Evolutionary conservation across 805 yeast genomes (phyloP).

Genomic region (Monosporozyma unispora): DNA sequence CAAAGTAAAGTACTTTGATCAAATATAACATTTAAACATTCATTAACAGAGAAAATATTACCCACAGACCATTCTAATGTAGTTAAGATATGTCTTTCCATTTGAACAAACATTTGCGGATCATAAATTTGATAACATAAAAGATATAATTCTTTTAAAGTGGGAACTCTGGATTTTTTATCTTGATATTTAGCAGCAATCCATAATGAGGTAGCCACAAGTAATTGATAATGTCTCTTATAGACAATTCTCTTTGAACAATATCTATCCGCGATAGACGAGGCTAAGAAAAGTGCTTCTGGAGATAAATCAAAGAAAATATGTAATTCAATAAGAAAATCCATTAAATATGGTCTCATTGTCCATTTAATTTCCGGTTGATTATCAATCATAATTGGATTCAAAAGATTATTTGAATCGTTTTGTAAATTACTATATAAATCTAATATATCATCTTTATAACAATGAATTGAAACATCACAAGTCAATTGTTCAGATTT

Average conservation of each 20-base stretch:
- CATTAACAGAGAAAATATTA: slow-evolving; percentile 3
- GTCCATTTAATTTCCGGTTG: slow-evolving; percentile 81
- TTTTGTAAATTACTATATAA: slow-evolving; percentile 35
- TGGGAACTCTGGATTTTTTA: slow-evolving; percentile 68
- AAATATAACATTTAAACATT: slow-evolving; percentile 2
- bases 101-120: slow-evolving; percentile 52
- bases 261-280: slow-evolving; percentile 79
- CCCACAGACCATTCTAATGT: slow-evolving; percentile 57
- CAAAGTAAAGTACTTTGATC: slow-evolving; percentile 2
- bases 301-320: slow-evolving; percentile 72
- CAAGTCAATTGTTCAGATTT: slow-evolving; percentile 38
- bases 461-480: slow-evolving; percentile 34
- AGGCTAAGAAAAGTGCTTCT: slow-evolving; percentile 75
- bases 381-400: slow-evolving; percentile 57
- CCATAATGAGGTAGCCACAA: slow-evolving; percentile 78
- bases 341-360: slow-evolving; percentile 76
- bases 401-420: slow-evolving; percentile 8
- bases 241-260: slow-evolving; percentile 69
- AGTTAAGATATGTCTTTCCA: slow-evolving; percentile 65
- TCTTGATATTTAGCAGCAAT: slow-evolving; percentile 92
- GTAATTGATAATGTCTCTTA: slow-evolving; percentile 70
- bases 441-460: slow-evolving; percentile 34
- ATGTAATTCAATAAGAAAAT: slow-evolving; percentile 89
- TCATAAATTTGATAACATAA: slow-evolving; percentile 58
- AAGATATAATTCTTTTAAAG: slow-evolving; percentile 57